phyloP scores from a whole-genome alignment of 2,329 filamentous ascomycete species.

The Fusarium sp. region DNA sequence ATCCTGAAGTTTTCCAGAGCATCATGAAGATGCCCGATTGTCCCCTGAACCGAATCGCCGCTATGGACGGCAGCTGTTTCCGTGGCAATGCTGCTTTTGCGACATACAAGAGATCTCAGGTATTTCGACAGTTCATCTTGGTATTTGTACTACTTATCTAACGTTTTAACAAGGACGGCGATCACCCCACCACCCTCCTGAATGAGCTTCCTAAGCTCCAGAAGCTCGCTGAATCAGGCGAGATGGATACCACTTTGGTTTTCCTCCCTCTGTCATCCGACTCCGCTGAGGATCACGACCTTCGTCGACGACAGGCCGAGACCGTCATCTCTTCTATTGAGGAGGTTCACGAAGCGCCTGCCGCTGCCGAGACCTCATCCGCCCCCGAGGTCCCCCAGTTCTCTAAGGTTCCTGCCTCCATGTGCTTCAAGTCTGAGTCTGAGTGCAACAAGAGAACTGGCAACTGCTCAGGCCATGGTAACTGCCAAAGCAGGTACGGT shows the following conservation, averaged over 20 bases:
- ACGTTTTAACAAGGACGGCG: constrained; percentile 51
- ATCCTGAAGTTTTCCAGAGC: constrained; percentile 55
- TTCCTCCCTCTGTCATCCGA: constrained; percentile 62
- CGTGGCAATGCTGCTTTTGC: constrained; percentile 55
- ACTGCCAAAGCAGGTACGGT: constrained; percentile 75
- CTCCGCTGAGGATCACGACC: constrained; percentile 54
- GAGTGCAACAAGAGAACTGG: constrained; percentile 77
- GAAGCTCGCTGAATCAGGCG: constrained; percentile 58
- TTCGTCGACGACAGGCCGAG: constrained; percentile 62
- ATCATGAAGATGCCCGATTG: constrained; percentile 53
- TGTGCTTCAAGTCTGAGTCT: constrained; percentile 78
- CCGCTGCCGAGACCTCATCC: constrained; percentile 40
- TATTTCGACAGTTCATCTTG: constrained; percentile 36
- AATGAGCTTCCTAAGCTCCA: constrained; percentile 58
- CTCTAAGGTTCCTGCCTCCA: constrained; percentile 63
- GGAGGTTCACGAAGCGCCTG: constrained; percentile 38
- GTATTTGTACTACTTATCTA: constrained; percentile 25
- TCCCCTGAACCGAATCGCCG: constrained; percentile 53
- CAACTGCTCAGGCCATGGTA: constrained; percentile 85
- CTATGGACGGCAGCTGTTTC: constrained; percentile 60
- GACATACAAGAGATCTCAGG: constrained; percentile 58
- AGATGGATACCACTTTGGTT: constrained; percentile 67
- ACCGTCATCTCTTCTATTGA: constrained; percentile 56
- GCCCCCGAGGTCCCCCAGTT: constrained; percentile 49
- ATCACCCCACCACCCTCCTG: constrained; percentile 57